A percentile compares a stretch with the other conserved stretches of the same genome.
Conservation (phyloP, 2,329 filamentous ascomycete genomes). For the Orbilia brochopaga region DNA sequence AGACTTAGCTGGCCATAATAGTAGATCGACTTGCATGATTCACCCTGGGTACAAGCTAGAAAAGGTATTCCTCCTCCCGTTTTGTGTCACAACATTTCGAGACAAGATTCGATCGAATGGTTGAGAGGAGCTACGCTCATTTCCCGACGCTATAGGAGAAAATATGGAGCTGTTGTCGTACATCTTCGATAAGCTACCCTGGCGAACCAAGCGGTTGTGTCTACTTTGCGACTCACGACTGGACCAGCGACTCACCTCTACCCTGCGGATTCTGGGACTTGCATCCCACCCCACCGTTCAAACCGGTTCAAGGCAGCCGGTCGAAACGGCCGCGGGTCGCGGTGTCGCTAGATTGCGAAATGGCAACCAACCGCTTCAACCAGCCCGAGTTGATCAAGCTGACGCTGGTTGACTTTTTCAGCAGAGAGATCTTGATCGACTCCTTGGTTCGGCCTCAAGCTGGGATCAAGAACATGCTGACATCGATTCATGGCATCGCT, state of each 20-base stretch:
- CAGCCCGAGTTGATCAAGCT: slow-evolving; percentile 65
- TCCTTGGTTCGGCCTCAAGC: slow-evolving; percentile 62
- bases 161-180: slow-evolving; percentile 34
- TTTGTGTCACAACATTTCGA: no score
- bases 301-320: background rate
- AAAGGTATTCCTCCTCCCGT: slow-evolving; percentile 7
- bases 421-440: slow-evolving; percentile 62
- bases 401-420: slow-evolving; percentile 64
- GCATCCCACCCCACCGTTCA: slow-evolving; percentile 30
- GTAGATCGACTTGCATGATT: slow-evolving; percentile 23
- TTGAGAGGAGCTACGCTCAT: background rate
- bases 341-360: slow-evolving; percentile 65
- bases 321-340: slow-evolving; percentile 17
- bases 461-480: slow-evolving; percentile 62
- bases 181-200: slow-evolving; percentile 22
- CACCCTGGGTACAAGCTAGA: slow-evolving; percentile 31
- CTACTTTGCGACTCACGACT: slow-evolving; percentile 29
- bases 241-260: slow-evolving; percentile 29
- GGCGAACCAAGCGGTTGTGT: slow-evolving; percentile 35
- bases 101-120: no score
- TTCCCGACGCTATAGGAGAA: background rate
- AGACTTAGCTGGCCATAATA: slow-evolving; percentile 5
- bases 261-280: slow-evolving; percentile 41
- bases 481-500: slow-evolving; percentile 62
- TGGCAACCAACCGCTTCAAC: slow-evolving; percentile 61